A percentile compares a stretch with the other conserved stretches of the same genome.
phyloP scores from a whole-genome alignment of 129 eudicot genomes.

The Chrysanthemum makinoi region DNA sequence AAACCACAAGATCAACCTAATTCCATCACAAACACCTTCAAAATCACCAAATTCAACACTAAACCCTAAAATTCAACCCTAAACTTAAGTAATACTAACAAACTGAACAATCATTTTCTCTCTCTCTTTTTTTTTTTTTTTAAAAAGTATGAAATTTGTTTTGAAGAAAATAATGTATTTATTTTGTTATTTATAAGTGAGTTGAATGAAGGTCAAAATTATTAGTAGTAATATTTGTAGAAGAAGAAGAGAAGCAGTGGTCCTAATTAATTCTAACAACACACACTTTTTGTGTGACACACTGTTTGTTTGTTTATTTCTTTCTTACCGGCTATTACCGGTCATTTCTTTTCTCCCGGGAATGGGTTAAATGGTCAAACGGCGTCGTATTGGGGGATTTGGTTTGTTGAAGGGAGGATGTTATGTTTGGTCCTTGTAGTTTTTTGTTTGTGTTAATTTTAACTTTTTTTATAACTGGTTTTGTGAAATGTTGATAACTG shows the following conservation, averaged over 20 bases:
- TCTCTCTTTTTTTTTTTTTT: no score
- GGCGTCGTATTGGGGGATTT: slow-evolving; percentile 25
- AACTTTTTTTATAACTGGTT: no score
- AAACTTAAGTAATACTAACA: neutral
- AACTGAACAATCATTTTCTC: no score
- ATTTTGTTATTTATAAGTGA: no score
- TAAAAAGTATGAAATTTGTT: no score
- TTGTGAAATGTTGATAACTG: no score
- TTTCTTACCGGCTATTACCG: slow-evolving; percentile 24
- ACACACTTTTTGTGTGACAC: slow-evolving; percentile 6
- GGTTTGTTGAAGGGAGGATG: neutral
- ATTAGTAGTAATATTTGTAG: slow-evolving; percentile 8
- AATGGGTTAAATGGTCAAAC: slow-evolving; percentile 12
- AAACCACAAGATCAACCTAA: neutral
- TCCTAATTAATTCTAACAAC: slow-evolving; percentile 28
- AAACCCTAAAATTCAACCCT: neutral
- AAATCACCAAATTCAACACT: neutral
- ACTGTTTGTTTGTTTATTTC: slow-evolving; percentile 19
- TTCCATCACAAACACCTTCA: neutral
- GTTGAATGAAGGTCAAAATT: slow-evolving; percentile 38
- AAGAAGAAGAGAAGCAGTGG: slow-evolving; percentile 48
- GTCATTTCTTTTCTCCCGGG: neutral
- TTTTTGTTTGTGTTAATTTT: neutral
- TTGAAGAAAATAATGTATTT: no score
- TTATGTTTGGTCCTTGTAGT: neutral